These are phyloP conservation scores for Camellia granthamiana DNA, from an alignment of 148 eudicot genomes.

Conservation along the genomic window DNA sequence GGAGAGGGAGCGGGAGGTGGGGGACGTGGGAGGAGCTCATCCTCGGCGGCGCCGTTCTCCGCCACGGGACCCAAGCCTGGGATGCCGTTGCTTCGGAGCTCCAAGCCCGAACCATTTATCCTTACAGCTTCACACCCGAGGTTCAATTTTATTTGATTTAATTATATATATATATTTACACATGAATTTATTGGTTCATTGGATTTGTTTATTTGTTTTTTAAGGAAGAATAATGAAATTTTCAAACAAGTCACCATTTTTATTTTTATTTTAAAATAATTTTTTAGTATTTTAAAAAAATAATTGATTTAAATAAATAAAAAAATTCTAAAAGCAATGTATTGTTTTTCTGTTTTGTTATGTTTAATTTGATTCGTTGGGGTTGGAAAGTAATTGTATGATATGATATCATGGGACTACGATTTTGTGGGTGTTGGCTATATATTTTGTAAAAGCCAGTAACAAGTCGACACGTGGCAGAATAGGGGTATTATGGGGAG, in stretches of 20 bases:
- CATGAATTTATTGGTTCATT: too few relatives aligned
- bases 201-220: background rate
- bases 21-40: constrained; percentile 86
- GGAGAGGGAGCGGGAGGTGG: constrained; percentile 31
- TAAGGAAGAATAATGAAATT: too few relatives aligned
- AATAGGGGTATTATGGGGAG: too few relatives aligned
- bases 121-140: constrained; percentile 62
- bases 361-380: background rate
- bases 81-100: constrained; percentile 69
- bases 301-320: too few relatives aligned
- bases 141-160: constrained; percentile 22
- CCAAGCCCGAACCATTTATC: constrained; percentile 51
- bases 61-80: constrained; percentile 74
- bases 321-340: background rate
- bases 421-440: too few relatives aligned
- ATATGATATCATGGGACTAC: background rate
- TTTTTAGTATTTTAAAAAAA: too few relatives aligned
- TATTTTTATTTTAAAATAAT: too few relatives aligned
- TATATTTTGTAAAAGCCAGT: too few relatives aligned
- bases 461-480: too few relatives aligned
- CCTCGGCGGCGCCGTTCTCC: constrained; percentile 68
- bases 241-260: too few relatives aligned
- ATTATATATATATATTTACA: too few relatives aligned
- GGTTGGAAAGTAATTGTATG: background rate
- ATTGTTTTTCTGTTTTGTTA: background rate